Evolutionary conservation across 2,329 filamentous ascomycete species (phyloP).

Genomic region (Aureobasidium lini): DNA sequence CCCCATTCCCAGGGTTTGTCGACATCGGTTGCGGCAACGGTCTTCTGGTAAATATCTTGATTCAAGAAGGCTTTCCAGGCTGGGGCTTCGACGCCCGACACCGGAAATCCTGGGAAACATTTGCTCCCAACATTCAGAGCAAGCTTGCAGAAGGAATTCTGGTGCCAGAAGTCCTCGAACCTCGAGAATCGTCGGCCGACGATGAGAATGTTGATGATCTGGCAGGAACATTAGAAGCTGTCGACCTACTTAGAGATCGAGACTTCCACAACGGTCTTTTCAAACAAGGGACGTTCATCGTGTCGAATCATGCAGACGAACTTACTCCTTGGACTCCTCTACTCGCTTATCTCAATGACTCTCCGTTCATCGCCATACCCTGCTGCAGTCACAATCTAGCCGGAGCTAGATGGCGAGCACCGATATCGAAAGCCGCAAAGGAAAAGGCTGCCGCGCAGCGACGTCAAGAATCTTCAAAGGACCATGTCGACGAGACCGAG

Average conservation of each 20-base stretch:
- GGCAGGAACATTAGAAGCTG: not conserved
- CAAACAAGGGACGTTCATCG: conserved; percentile 67
- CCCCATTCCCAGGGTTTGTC: conserved; percentile 75
- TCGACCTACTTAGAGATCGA: not conserved
- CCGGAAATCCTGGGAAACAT: conserved; percentile 77
- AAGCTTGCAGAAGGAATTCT: conserved; percentile 54
- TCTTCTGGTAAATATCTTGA: conserved; percentile 74
- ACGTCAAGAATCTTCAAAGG: not conserved
- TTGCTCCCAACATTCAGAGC: conserved; percentile 44
- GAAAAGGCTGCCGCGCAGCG: not conserved
- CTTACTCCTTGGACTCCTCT: conserved; percentile 93
- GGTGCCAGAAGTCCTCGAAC: conserved; percentile 45
- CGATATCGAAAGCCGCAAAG: conserved; percentile 14
- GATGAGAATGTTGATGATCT: not conserved
- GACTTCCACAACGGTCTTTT: conserved; percentile 58
- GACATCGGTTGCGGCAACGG: conserved; percentile 97
- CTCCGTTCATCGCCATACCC: conserved; percentile 85
- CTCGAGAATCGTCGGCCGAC: not conserved
- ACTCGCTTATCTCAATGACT: conserved; percentile 65
- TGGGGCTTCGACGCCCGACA: conserved; percentile 88
- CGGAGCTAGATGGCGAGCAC: conserved; percentile 65
- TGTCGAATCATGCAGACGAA: conserved; percentile 96
- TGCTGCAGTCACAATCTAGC: conserved; percentile 88
- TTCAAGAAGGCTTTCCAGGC: conserved; percentile 70
- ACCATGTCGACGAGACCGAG: not conserved